A percentile compares a stretch with the other conserved stretches of the same genome.
phyloP scores from a whole-genome alignment of 2,329 filamentous ascomycete species.

The Emergomyces africanus region DNA sequence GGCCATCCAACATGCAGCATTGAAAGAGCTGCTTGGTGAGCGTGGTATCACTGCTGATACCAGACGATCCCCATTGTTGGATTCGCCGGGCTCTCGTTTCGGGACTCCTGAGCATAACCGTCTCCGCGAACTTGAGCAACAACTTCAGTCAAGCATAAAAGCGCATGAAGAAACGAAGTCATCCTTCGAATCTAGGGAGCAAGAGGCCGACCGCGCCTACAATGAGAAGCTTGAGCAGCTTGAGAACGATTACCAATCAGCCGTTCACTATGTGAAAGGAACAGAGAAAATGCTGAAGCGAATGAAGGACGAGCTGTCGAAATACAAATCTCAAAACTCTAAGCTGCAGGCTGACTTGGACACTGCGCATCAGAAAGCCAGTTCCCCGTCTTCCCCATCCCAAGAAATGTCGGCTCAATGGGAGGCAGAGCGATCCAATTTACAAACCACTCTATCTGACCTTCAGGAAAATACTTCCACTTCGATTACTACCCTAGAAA shows the following conservation, averaged over 20 bases:
- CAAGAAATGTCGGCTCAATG: conserved; percentile 46
- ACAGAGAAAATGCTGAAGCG: conserved; percentile 99
- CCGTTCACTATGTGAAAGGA: conserved; percentile 94
- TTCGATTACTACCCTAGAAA: conserved; percentile 56
- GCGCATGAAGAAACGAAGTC: conserved; percentile 77
- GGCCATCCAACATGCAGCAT: conserved; percentile 77
- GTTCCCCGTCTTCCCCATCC: conserved; percentile 24
- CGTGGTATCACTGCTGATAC: conserved; percentile 66
- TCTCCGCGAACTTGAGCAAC: conserved; percentile 74
- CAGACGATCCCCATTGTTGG: conserved; percentile 57
- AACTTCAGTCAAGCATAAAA: conserved; percentile 62
- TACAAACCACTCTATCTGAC: conserved; percentile 56
- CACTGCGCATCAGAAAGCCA: conserved; percentile 44
- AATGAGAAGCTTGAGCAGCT: conserved; percentile 87
- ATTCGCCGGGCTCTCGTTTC: conserved; percentile 62
- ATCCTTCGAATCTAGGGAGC: conserved; percentile 62
- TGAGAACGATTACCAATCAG: conserved; percentile 94
- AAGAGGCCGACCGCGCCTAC: conserved; percentile 79
- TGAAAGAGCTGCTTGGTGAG: conserved; percentile 86
- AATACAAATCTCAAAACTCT: conserved; percentile 76
- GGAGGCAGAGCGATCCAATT: conserved; percentile 57
- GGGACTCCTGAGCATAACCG: conserved; percentile 67
- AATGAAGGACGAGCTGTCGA: conserved; percentile 92
- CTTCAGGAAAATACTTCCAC: conserved; percentile 57
- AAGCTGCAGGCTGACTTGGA: conserved; percentile 74